These are phyloP conservation scores for Kluyveromyces nonfermentans DNA, from an alignment of 805 yeast genomes.

Conservation along the genomic window DNA sequence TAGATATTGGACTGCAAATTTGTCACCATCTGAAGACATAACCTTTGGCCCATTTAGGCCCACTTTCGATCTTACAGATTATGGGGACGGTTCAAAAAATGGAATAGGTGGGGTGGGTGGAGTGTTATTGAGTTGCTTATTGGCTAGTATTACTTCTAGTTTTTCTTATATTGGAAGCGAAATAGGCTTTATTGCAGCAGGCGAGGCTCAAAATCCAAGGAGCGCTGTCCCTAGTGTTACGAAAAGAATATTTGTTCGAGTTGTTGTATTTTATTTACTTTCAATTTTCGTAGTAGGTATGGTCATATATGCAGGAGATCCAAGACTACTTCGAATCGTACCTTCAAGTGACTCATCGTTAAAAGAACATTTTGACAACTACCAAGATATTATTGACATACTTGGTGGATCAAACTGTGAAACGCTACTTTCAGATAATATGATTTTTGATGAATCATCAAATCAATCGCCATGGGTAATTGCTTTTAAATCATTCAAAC, in stretches of 20 bases:
- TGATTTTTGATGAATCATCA: constrained; percentile 25
- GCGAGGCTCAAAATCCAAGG: constrained; percentile 70
- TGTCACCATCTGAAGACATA: constrained; percentile 29
- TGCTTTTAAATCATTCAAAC: constrained; percentile 44
- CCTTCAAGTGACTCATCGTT: constrained; percentile 11
- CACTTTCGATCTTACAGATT: constrained; percentile 50
- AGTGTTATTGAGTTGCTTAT: constrained; percentile 45
- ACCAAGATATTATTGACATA: constrained; percentile 3
- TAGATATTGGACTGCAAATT: constrained; percentile 52
- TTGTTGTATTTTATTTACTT: constrained; percentile 52
- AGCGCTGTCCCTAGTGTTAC: constrained; percentile 67
- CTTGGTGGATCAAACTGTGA: constrained; percentile 9
- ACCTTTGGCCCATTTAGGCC: constrained; percentile 68
- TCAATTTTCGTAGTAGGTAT: constrained; percentile 60
- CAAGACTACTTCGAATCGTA: constrained; percentile 51
- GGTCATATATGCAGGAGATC: constrained; percentile 68
- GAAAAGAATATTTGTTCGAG: constrained; percentile 59
- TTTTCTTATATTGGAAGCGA: constrained; percentile 75
- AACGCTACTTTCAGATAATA: neutral
- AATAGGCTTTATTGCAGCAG: constrained; percentile 69
- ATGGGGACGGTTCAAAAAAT: constrained; percentile 38
- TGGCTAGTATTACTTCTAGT: constrained; percentile 51
- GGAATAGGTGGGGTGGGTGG: constrained; percentile 59
- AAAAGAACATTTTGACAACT: constrained; percentile 2
- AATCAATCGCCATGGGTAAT: constrained; percentile 53